Evolutionary conservation across 192 early-diverging fungal genomes (phyloP).

Genomic region (Coemansia sp.): DNA sequence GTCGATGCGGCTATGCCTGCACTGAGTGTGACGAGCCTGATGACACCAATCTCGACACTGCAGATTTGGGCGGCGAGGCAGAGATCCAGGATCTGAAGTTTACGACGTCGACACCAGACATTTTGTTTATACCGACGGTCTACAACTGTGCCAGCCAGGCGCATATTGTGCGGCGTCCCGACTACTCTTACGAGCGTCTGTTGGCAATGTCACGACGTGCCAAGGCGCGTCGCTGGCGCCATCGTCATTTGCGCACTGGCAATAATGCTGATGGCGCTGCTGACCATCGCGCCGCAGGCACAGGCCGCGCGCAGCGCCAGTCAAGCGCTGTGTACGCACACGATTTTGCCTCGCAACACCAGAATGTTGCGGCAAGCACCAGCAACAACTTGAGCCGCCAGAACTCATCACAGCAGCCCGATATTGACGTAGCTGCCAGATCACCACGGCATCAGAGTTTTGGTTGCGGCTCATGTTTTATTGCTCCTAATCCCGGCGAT

Average conservation of each 20-base stretch:
- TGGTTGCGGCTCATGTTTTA: neutral
- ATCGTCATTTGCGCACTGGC: neutral
- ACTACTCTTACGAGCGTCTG: conserved; percentile 30
- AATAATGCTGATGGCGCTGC: neutral
- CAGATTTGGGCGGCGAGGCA: neutral
- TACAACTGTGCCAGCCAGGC: conserved; percentile 10
- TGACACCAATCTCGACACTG: neutral
- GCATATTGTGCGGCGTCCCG: conserved; percentile 15
- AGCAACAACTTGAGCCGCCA: neutral
- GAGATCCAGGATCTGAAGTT: conserved; percentile 5
- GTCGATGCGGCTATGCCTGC: neutral
- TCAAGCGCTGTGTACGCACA: too few relatives aligned
- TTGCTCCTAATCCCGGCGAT: neutral
- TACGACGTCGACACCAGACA: conserved; percentile 25
- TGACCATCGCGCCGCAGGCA: too few relatives aligned
- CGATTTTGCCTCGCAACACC: neutral
- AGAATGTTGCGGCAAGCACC: neutral
- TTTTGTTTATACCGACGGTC: conserved; percentile 14
- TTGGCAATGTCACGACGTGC: conserved; percentile 24
- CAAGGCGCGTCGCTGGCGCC: conserved; percentile 26
- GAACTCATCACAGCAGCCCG: neutral
- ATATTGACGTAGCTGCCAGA: neutral
- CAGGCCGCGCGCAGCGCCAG: too few relatives aligned
- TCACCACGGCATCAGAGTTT: neutral
- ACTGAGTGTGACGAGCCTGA: neutral